These are phyloP conservation scores for Nematocida parisii DNA, from an alignment of 371 early-diverging fungal genomes.

Conservation along the genomic window DNA sequence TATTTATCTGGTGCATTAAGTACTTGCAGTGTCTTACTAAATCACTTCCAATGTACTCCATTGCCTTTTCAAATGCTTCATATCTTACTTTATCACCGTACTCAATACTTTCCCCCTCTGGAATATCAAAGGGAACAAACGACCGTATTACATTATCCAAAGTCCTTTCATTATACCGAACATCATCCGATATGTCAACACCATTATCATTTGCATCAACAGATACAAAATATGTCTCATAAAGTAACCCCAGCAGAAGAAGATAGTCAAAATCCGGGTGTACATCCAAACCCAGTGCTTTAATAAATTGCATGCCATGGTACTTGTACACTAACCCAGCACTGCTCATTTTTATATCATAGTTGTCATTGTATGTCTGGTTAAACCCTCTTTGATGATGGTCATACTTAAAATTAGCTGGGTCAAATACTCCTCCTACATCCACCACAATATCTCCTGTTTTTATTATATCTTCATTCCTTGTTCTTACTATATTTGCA, in stretches of 20 bases:
- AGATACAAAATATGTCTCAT: slow-evolving; percentile 61
- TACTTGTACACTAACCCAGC: slow-evolving; percentile 82
- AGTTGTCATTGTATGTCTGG: slow-evolving; percentile 77
- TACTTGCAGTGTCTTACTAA: slow-evolving; percentile 17
- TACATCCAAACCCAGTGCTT: slow-evolving; percentile 80
- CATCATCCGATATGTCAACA: slow-evolving; percentile 47
- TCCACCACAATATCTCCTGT: slow-evolving; percentile 86
- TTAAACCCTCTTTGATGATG: slow-evolving; percentile 91
- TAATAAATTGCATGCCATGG: slow-evolving; percentile 69
- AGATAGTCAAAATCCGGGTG: slow-evolving; percentile 72
- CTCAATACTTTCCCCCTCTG: background rate
- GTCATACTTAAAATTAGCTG: slow-evolving; percentile 77
- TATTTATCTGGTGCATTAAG: slow-evolving; percentile 36
- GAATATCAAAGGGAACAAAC: slow-evolving; percentile 1
- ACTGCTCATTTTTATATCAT: slow-evolving; percentile 79
- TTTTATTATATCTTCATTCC: slow-evolving; percentile 77
- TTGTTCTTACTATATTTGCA: slow-evolving; percentile 75
- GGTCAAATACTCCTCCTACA: slow-evolving; percentile 89
- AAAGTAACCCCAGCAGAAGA: slow-evolving; percentile 73
- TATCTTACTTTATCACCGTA: slow-evolving; percentile 4
- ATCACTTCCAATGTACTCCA: slow-evolving; percentile 28
- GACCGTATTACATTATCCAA: slow-evolving; percentile 47
- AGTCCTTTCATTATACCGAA: slow-evolving; percentile 55
- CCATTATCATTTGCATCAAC: slow-evolving; percentile 70
- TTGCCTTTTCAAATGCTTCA: slow-evolving; percentile 53